Evolutionary conservation across 192 early-diverging fungal genomes (phyloP).

Genomic region (Coemansia sp.): DNA sequence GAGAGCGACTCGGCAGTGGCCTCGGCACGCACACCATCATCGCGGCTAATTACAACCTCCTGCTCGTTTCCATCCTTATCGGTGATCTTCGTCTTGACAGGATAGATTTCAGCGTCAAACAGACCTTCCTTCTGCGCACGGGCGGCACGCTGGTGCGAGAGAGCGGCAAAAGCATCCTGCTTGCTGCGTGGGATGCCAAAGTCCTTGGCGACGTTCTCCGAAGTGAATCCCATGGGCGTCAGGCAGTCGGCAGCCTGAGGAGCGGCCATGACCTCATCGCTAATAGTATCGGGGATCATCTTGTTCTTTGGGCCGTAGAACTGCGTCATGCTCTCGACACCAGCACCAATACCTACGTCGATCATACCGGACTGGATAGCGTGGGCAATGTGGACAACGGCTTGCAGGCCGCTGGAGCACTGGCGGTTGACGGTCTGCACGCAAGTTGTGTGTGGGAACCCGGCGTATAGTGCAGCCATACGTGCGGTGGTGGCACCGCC

Average conservation of each 20-base stretch:
- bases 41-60: conserved; percentile 70
- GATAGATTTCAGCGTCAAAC: conserved; percentile 90
- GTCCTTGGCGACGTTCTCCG: conserved; percentile 93
- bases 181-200: conserved; percentile 81
- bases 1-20: conserved; percentile 74
- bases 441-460: conserved; percentile 80
- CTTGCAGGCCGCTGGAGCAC: conserved; percentile 91
- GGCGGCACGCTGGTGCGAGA: conserved; percentile 80
- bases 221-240: conserved; percentile 90
- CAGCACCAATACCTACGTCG: conserved; percentile 91
- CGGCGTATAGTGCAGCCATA: conserved; percentile 89
- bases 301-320: conserved; percentile 73
- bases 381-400: conserved; percentile 81
- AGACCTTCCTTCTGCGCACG: conserved; percentile 86
- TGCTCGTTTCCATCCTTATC: conserved; percentile 80
- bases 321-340: conserved; percentile 92
- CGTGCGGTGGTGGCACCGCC: conserved; percentile 88
- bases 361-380: conserved; percentile 88
- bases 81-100: conserved; percentile 69
- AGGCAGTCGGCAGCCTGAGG: conserved; percentile 79
- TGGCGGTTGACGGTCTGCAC: conserved; percentile 89
- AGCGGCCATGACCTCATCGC: conserved; percentile 72
- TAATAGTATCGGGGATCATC: conserved; percentile 70
- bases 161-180: conserved; percentile 89
- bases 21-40: conserved; percentile 88